Evolutionary conservation across 2,329 filamentous ascomycete species (phyloP), one percentile per base, ranked within the genome.

Genomic region (Phoma sp.): DNA sequence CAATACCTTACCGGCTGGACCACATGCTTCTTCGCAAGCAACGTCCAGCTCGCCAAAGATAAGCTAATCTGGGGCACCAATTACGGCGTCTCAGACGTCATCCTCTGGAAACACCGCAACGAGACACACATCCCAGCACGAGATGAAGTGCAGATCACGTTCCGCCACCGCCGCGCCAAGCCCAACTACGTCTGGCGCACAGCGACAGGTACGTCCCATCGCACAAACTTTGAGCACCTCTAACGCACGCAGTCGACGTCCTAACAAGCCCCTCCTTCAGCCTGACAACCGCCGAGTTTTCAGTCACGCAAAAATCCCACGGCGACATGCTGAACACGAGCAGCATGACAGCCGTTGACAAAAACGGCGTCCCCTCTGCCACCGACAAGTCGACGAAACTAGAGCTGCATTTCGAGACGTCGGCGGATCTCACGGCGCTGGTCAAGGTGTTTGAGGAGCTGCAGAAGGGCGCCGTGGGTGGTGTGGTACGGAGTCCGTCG

Each of bases 1-100:
- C 5, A 42, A 9, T 21, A 42, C 18, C 29, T 62, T 2, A 59
- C 52, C 7, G 58, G 56, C 23, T 61, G 58, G 58, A 53, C 23
- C 14, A 20, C 56, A n/a, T 23, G 23, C 5, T 61, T 45, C 36
- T 59, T 59, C 25, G 43, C 28, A 18, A 25, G 12, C 30, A 36
- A 46, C 10, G 39, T 26, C 39, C 46, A 42, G 25, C 43, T 33
- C 5, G 26, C 20, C 6, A 38, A 49, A 18, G 34, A 33, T 11
- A 18, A 25, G 6, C 20, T 10, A 25, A 26, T 49, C 11, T 18
- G 33, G 7, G 26, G 10, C 3, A 61, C 58, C 20, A 47, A 51
- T 36, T 45, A 56, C 25, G 56, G 56, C 5, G n/a, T 26, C 23
- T 45, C 52, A 6, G 52, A 59, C 36, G 37, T 61, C 11, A 45